Conservation (phyloP, 805 yeast species). For the Scheffersomyces amazonensis region DNA sequence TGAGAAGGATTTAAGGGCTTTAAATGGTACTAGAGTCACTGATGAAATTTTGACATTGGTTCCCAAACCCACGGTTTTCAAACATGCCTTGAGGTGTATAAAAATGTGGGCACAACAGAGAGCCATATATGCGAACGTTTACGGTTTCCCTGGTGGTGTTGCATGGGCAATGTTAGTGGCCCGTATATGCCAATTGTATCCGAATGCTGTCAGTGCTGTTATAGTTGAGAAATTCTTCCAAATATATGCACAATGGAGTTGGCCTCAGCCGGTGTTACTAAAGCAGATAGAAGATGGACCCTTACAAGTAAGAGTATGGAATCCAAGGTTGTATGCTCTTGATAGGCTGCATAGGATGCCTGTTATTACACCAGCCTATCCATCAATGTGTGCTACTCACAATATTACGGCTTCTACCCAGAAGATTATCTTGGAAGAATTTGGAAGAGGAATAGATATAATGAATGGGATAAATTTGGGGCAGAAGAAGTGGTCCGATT, state of each 20-base stretch:
- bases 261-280: constrained; percentile 97
- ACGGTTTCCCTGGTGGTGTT: constrained; percentile 99
- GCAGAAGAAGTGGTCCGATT: constrained; percentile 66
- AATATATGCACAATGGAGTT: constrained; percentile 85
- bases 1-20: constrained; percentile 83
- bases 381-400: constrained; percentile 99
- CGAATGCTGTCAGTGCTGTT: constrained; percentile 91
- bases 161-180: constrained; percentile 99
- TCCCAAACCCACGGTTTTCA: constrained; percentile 90
- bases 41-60: constrained; percentile 88
- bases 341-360: constrained; percentile 96
- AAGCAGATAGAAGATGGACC: constrained; percentile 97
- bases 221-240: constrained; percentile 87
- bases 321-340: constrained; percentile 84
- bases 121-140: constrained; percentile 90
- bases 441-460: constrained; percentile 69
- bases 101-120: constrained; percentile 96
- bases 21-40: constrained; percentile 96
- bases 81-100: constrained; percentile 87
- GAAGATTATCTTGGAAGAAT: constrained; percentile 73
- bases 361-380: constrained; percentile 96
- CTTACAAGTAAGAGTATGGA: constrained; percentile 94
- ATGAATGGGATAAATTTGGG: constrained; percentile 67
- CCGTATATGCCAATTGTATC: constrained; percentile 92
- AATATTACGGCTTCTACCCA: constrained; percentile 89